Percentiles rank a stretch among this genome's conserved stretches.
Conservation (phyloP, 2,329 filamentous ascomycete genomes). For the Pyricularia pennisetigena region DNA sequence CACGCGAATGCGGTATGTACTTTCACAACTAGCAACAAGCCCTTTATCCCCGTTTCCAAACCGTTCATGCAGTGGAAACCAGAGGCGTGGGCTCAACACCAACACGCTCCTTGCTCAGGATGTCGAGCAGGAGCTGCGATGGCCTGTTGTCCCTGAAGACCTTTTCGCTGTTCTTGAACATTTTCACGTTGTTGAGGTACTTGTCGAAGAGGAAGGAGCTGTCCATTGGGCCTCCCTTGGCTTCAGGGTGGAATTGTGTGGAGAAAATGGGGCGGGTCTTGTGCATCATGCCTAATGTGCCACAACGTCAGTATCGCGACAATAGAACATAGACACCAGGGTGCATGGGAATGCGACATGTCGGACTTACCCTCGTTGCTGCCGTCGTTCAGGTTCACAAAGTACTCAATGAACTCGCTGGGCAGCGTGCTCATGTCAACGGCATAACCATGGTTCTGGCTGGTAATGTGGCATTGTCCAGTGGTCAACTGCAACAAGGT, state of each 20-base stretch:
- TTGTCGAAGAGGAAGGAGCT: slow-evolving; percentile 94
- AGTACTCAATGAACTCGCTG: slow-evolving; percentile 92
- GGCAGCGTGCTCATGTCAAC: slow-evolving; percentile 78
- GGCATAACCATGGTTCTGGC: slow-evolving; percentile 96
- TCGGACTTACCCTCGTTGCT: slow-evolving; percentile 69
- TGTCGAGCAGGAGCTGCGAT: slow-evolving; percentile 77
- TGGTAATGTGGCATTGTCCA: slow-evolving; percentile 96
- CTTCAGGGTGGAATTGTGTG: slow-evolving; percentile 97
- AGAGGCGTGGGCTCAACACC: slow-evolving; percentile 66
- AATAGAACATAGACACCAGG: not conserved
- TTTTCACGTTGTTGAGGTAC: slow-evolving; percentile 81
- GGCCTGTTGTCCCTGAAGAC: slow-evolving; percentile 81
- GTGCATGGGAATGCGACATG: not conserved
- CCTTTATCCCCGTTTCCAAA: not conserved
- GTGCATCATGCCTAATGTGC: slow-evolving; percentile 67
- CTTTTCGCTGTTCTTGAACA: slow-evolving; percentile 77
- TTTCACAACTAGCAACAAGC: not conserved
- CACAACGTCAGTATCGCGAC: not conserved
- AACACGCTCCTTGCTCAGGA: slow-evolving; percentile 89
- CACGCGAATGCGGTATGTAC: not conserved
- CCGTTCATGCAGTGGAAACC: slow-evolving; percentile 33
- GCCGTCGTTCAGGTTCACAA: slow-evolving; percentile 95
- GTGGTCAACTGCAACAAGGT: slow-evolving; percentile 53
- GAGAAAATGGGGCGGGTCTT: slow-evolving; percentile 94
- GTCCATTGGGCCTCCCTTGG: slow-evolving; percentile 94